These are phyloP conservation scores for Aspergillus hancockii DNA, from an alignment of 495 filamentous ascomycete genomes.

Conservation along the genomic window DNA sequence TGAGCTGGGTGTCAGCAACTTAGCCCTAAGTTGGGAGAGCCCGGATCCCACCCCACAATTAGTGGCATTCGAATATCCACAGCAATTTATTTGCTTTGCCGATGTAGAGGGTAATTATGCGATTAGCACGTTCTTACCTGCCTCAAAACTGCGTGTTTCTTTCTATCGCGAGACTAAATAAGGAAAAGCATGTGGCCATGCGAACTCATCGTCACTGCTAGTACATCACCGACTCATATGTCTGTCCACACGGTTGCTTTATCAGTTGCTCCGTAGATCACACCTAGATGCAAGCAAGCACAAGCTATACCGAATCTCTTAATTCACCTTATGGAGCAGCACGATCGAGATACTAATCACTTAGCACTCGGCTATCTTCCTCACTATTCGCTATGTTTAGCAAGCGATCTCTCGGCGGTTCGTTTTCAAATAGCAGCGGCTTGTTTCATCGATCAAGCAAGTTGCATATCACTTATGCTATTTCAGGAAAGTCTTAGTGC, in stretches of 20 bases:
- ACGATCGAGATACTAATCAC: background rate
- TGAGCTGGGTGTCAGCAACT: background rate
- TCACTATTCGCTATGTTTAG: background rate
- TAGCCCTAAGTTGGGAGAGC: background rate
- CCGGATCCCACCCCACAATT: background rate
- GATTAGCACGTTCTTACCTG: too few relatives aligned
- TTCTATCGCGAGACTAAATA: too few relatives aligned
- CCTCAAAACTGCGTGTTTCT: too few relatives aligned
- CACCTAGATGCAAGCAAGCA: background rate
- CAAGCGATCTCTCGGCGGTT: background rate
- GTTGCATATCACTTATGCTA: background rate
- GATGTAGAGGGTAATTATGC: background rate
- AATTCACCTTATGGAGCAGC: background rate
- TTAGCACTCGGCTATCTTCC: background rate
- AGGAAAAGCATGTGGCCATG: too few relatives aligned
- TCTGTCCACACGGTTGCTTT: too few relatives aligned
- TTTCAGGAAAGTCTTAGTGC: background rate
- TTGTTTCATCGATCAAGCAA: slow-evolving; percentile 2
- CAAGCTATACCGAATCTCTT: background rate
- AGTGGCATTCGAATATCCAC: background rate
- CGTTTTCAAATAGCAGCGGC: background rate
- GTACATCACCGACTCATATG: too few relatives aligned
- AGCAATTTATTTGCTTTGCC: background rate
- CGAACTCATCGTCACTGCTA: too few relatives aligned
- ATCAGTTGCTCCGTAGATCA: too few relatives aligned